Base-by-base conservation (phyloP, 2,329 filamentous ascomycete species). In the Beauveria pseudobassiana region DNA sequence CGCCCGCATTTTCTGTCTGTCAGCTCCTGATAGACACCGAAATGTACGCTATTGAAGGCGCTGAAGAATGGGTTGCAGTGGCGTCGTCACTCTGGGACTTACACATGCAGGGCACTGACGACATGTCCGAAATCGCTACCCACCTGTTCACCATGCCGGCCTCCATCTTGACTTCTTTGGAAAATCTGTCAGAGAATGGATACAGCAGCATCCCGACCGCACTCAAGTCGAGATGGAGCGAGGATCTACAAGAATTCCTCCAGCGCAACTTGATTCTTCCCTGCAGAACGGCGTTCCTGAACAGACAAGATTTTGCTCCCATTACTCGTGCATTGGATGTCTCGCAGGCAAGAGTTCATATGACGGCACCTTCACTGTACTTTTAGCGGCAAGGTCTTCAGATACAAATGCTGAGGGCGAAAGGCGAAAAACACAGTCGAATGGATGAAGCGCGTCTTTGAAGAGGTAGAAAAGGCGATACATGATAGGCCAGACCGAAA, bases 261-360 rank as follows among this genome's bases (percentile, higher is more conserved):
- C 77, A 77, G 50, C 75, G 75, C 38, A 81, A 78, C 65, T 72
- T 86, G 61, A 76, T 84, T 51, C 74, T 82, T 2, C 82, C 82
- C 0, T 78, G 80, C 1, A 77, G 80, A 62, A 75, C 78, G 1
- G 71, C 73, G 1, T 85, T 80, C 62, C 64, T 80, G 18, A 77
- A 75, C 61, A 74, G 73, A 24, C 73, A 73, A 45, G 75, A 75
- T 28, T 69, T 79, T 46, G 75, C 77, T 26, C 67, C 76, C 5
- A 67, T 83, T 22, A 69, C 73, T 14, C 69, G 70, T 26, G 76
- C 79, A 1, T 71, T 82, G 2, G 70, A 75, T 3, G 70, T 77
- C 24, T 73, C 77, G 2, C 67, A 71, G 3, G 68, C 66, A 9
- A 72, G 72, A 1, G 65, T 76, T 6, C 67, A 74, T 0, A 64